Conservation (phyloP, 2,329 filamentous ascomycete species). For the Penicillium sp. region DNA sequence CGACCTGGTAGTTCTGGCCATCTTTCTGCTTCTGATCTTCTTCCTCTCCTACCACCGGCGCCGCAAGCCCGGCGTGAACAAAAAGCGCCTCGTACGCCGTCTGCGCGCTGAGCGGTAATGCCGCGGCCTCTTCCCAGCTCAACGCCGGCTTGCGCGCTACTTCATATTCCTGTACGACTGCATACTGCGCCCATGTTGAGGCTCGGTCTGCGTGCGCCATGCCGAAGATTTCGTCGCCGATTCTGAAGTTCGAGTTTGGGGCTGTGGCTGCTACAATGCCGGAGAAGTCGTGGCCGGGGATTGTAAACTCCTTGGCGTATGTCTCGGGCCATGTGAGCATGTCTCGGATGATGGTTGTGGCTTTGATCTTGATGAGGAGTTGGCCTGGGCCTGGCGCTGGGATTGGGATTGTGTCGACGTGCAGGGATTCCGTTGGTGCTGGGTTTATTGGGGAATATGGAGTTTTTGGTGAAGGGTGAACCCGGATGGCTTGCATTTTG, state of each 20-base stretch:
- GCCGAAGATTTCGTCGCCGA: slow-evolving; percentile 33
- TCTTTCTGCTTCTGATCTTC: not conserved
- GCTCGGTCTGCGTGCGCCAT: slow-evolving; percentile 25
- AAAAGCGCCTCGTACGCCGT: slow-evolving; percentile 38
- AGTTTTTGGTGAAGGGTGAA: slow-evolving; percentile 20
- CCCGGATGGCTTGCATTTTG: slow-evolving; percentile 26
- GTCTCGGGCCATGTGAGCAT: slow-evolving; percentile 32
- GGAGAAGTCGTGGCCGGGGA: slow-evolving; percentile 27
- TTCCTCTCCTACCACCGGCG: not conserved
- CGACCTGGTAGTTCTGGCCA: not conserved
- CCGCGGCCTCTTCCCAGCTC: slow-evolving; percentile 26
- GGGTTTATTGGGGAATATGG: slow-evolving; percentile 29
- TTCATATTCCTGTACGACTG: slow-evolving; percentile 23
- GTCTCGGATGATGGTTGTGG: slow-evolving; percentile 27
- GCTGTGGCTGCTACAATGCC: slow-evolving; percentile 17
- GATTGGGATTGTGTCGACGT: slow-evolving; percentile 24
- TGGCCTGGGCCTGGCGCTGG: slow-evolving; percentile 19
- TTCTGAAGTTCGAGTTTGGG: slow-evolving; percentile 13
- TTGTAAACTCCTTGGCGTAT: slow-evolving; percentile 23
- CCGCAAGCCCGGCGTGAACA: slow-evolving; percentile 23
- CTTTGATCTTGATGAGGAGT: slow-evolving; percentile 25
- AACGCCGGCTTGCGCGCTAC: slow-evolving; percentile 27
- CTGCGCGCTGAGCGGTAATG: slow-evolving; percentile 31
- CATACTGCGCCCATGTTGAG: slow-evolving; percentile 32
- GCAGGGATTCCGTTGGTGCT: slow-evolving; percentile 24